A percentile compares a stretch with the other conserved stretches of the same genome.
phyloP scores from a whole-genome alignment of 169 alveolate species.

The Eimeria mitis region DNA sequence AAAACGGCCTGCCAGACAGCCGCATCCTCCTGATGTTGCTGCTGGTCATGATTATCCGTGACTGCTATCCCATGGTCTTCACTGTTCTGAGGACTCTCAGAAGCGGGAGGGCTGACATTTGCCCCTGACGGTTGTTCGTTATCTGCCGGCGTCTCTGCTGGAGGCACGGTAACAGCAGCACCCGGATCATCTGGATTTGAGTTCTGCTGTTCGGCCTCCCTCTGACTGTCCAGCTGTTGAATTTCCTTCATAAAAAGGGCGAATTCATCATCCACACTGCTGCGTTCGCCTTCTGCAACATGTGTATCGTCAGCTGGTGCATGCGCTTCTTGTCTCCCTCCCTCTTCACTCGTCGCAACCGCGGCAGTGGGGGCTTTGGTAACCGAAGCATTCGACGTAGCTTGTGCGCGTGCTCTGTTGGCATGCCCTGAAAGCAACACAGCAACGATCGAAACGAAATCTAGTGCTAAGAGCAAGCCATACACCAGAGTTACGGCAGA shows the following conservation, averaged over 20 bases:
- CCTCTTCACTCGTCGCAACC: neutral
- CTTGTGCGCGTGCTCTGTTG: neutral
- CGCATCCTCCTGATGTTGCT: neutral
- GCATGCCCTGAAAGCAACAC: neutral
- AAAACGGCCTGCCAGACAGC: conserved; percentile 58
- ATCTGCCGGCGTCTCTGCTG: neutral
- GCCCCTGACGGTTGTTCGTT: neutral
- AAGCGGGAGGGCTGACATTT: neutral
- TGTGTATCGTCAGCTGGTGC: neutral
- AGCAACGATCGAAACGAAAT: neutral
- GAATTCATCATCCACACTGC: conserved; percentile 62
- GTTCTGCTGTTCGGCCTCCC: conserved; percentile 17
- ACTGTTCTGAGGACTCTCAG: conserved; percentile 14
- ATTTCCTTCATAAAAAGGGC: conserved; percentile 65
- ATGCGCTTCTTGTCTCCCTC: conserved; percentile 36
- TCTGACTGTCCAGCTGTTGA: conserved; percentile 53
- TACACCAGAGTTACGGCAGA: neutral
- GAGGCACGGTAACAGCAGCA: neutral
- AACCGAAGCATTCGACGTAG: neutral
- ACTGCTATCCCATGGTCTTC: neutral
- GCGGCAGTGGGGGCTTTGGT: conserved; percentile 34
- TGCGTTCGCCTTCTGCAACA: neutral
- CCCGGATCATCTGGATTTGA: neutral
- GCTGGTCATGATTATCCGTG: neutral
- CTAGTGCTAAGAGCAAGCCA: neutral